Conservation (phyloP, 148 eudicot species). For the Euryodendron excelsum region DNA sequence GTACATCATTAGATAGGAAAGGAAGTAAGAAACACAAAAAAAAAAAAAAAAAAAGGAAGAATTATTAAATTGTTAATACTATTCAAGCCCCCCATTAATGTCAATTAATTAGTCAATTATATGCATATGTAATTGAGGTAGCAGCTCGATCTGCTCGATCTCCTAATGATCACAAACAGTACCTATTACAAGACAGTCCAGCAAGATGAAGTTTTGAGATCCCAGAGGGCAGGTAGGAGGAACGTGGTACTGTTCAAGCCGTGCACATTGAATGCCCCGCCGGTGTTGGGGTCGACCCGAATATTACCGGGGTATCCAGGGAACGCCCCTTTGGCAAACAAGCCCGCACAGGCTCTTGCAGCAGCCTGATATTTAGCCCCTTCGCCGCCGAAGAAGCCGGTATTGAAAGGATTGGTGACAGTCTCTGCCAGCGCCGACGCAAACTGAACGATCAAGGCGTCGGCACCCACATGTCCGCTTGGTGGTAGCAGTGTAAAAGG, state of each 20-base stretch:
- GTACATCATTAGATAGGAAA: too few species aligned
- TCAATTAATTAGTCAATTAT: too few species aligned
- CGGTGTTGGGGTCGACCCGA: neutral
- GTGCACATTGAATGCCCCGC: conserved; percentile 16
- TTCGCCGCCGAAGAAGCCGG: neutral
- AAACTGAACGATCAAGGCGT: conserved; percentile 3
- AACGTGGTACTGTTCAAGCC: neutral
- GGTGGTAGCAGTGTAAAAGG: neutral
- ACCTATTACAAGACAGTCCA: neutral
- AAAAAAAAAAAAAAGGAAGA: too few species aligned
- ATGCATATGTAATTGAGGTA: too few species aligned
- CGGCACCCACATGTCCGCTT: neutral
- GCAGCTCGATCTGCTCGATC: too few species aligned
- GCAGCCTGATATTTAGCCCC: neutral
- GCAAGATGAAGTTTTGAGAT: neutral
- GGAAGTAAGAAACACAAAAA: too few species aligned
- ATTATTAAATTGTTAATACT: too few species aligned
- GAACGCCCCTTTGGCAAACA: neutral
- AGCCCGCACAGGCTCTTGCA: neutral
- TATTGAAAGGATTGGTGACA: conserved; percentile 10
- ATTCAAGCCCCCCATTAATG: too few species aligned
- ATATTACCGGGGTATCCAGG: neutral
- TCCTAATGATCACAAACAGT: too few species aligned
- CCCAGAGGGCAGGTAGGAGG: conserved; percentile 13
- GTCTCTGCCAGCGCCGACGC: conserved; percentile 12